phyloP scores from a whole-genome alignment of 1,284 basidiomycete genomes.

The Trichosporon ovoides region DNA sequence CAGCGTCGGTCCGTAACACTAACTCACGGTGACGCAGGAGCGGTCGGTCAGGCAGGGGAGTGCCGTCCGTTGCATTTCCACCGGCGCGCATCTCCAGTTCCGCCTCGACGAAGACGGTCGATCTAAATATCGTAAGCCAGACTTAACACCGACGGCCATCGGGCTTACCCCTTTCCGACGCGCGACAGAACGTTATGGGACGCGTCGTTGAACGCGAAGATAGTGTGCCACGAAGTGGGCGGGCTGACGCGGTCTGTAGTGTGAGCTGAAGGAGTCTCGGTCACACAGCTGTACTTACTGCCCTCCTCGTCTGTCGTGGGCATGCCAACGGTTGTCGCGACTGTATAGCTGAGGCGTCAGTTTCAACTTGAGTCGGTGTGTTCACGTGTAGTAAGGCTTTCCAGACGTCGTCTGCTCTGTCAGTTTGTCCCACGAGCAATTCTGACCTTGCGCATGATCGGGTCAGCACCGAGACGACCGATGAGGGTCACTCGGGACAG shows the following conservation, averaged over 20 bases:
- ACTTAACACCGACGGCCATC: too few relatives aligned
- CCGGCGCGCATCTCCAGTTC: slow-evolving; percentile 39
- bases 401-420: slow-evolving; percentile 27
- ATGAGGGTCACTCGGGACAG: slow-evolving; percentile 37
- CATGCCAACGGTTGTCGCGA: slow-evolving; percentile 33
- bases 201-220: slow-evolving; percentile 40
- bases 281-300: slow-evolving; percentile 22
- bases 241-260: slow-evolving; percentile 18
- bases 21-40: slow-evolving; percentile 37
- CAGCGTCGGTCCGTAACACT: neutral
- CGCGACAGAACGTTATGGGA: slow-evolving; percentile 26
- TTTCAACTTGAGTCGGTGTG: too few relatives aligned
- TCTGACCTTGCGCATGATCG: slow-evolving; percentile 29
- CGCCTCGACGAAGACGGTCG: slow-evolving; percentile 43
- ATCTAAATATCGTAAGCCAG: slow-evolving; percentile 22
- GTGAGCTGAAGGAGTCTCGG: neutral
- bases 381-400: slow-evolving; percentile 42
- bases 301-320: slow-evolving; percentile 21
- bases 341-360: slow-evolving; percentile 30
- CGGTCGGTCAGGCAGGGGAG: slow-evolving; percentile 26
- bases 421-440: neutral
- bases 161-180: slow-evolving; percentile 37
- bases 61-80: slow-evolving; percentile 23
- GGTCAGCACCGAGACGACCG: slow-evolving; percentile 42
- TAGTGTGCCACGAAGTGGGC: slow-evolving; percentile 41